These are phyloP conservation scores for Prunus campanulata DNA, from an alignment of 306 rosid genomes.

Conservation along the genomic window DNA sequence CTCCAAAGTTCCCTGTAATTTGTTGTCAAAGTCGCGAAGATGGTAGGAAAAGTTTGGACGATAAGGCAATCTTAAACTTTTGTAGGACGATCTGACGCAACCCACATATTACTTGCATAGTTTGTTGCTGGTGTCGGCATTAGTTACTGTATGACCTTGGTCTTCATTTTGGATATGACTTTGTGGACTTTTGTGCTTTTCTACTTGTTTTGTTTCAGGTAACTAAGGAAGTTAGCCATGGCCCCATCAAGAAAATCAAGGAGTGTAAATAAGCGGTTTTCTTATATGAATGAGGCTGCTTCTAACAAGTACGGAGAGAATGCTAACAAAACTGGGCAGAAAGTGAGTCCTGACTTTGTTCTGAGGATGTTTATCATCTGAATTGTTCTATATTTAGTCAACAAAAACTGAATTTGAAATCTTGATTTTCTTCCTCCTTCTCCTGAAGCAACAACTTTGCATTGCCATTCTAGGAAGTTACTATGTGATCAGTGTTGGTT, in stretches of 20 bases:
- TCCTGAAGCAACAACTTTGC: not conserved
- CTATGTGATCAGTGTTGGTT: not conserved
- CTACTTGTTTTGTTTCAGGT: constrained; percentile 41
- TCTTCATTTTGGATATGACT: constrained; percentile 14
- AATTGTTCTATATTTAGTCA: constrained; percentile 8
- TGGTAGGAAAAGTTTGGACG: not conserved
- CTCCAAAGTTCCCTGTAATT: not conserved
- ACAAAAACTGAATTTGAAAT: not conserved
- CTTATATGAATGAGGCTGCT: constrained; percentile 54
- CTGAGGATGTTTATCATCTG: constrained; percentile 36
- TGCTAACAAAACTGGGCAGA: constrained; percentile 58
- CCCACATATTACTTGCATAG: not conserved
- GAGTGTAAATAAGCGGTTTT: constrained; percentile 66
- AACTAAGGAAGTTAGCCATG: constrained; percentile 51
- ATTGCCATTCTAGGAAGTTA: not conserved
- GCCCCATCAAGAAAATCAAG: constrained; percentile 77
- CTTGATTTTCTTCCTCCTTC: not conserved
- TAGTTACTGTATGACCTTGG: not conserved
- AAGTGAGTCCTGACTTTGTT: constrained; percentile 49
- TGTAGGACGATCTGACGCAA: not conserved
- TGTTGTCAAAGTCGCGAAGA: not conserved
- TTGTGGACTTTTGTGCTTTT: constrained; percentile 25
- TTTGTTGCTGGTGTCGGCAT: not conserved
- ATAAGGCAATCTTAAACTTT: not conserved
- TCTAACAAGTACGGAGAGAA: constrained; percentile 49